Evolutionary conservation across 176 grass and related monocot genomes (phyloP).

Genomic region (Hordeum vulgare): MorexV3_pseudomolecules_assembly NC_058519.1:87755253-87755752

Average conservation of each 20-base stretch:
- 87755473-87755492: neutral
- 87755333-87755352: slow-evolving; percentile 28
- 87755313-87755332: neutral
- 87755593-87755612: too few species aligned
- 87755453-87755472: neutral
- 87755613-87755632: too few species aligned
- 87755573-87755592: too few species aligned
- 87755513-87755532: neutral
- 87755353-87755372: slow-evolving; percentile 63
- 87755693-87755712: too few species aligned
- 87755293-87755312: neutral
- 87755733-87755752: slow-evolving; percentile 24
- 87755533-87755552: neutral
- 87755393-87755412: slow-evolving; percentile 55
- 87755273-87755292: neutral
- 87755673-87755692: too few species aligned
- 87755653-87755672: too few species aligned
- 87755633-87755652: too few species aligned
- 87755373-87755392: slow-evolving; percentile 67
- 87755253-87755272: neutral
- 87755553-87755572: neutral
- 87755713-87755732: neutral
- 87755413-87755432: neutral
- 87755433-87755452: neutral
- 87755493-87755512: neutral